Evolutionary conservation across 192 early-diverging fungal genomes (phyloP).

Genomic region (Linnemannia hyalina): DNA sequence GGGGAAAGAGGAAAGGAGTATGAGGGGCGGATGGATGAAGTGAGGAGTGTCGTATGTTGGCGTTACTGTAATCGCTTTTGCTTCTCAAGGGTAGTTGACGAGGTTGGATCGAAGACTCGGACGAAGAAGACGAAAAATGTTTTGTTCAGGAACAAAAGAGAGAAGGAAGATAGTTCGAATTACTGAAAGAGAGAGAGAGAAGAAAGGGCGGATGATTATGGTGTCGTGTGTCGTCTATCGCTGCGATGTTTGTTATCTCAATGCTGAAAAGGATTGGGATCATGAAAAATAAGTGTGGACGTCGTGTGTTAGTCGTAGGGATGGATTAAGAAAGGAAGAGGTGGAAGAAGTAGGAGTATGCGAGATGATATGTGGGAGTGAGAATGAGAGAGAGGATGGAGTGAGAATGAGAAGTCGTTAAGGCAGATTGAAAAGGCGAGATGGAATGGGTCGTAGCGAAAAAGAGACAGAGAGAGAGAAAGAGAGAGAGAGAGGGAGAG

Average conservation of each 20-base stretch:
- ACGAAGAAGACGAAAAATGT: too few relatives aligned
- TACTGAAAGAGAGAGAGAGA: too few relatives aligned
- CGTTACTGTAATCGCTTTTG: not conserved
- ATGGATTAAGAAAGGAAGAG: not conserved
- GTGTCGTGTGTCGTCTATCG: too few relatives aligned
- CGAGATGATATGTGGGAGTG: not conserved
- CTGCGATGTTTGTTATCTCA: not conserved
- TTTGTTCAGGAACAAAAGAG: too few relatives aligned
- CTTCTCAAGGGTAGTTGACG: too few relatives aligned
- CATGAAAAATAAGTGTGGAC: not conserved
- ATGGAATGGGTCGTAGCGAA: not conserved
- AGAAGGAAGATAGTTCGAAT: too few relatives aligned
- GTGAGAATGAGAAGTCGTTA: not conserved
- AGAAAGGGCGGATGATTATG: too few relatives aligned
- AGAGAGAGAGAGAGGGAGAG: too few relatives aligned
- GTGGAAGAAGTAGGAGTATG: not conserved
- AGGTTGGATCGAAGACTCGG: too few relatives aligned
- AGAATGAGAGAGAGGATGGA: not conserved
- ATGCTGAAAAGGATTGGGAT: not conserved
- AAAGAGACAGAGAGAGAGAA: too few relatives aligned
- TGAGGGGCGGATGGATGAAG: not conserved
- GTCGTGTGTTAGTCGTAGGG: not conserved
- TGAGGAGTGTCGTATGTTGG: not conserved
- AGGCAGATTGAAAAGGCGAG: constrained; percentile 1
- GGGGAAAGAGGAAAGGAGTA: too few relatives aligned